Base-by-base conservation (phyloP, 164 flowering plant genomes). In the Magnolia officinalis region DNA sequence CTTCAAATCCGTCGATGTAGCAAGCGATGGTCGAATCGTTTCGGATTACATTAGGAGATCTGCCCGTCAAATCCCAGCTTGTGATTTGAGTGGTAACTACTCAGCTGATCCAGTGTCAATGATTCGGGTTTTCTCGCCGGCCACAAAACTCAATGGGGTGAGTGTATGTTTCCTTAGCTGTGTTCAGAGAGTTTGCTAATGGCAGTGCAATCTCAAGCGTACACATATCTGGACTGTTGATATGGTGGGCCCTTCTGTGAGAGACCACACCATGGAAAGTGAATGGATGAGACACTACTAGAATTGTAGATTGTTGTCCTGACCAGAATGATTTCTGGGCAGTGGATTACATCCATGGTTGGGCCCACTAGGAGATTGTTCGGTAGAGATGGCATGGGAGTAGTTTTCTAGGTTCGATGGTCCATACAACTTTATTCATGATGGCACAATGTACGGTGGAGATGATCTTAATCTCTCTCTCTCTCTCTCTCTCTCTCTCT, bases 81-180 rank as follows among this genome's bases (percentile, higher is more conserved):
- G 91, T 80, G 73, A 66, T 6, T 50, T 74, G 0, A 71, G 58
- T 67, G 89, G 91, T 6, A 89, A 84, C 68, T 89, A 85, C 67
- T 83, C 91, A 10, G 90, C 92, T 2, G 86, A 88, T 70, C 8
- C 10, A 14, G 71, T 91, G 18, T 52, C 75, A 2, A 78, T 70
- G 20, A 81, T 91, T 78, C 83, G 52, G 14, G 92, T 91, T 7
- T 13, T 80, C 70, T 86, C 90, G 1, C 80, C 88, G 0, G 71
- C 77, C 31, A 83, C 0, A 16, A 66, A 59, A 21, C 78, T 61
- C 37, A 20, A 31, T 21, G 29, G 31, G 80, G 87, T 82, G 71
- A 77, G 81, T 37, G 8, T 29, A 10, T 0, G 2, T 67, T 67
- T 67, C 26, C n/a, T 59, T 19, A 13, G 16, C n/a, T 13, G 13